Percentiles rank a stretch among this genome's conserved stretches.
Evolutionary conservation across 2,329 filamentous ascomycete species (phyloP).

Genomic region (Aspergillus fijiensis): DNA sequence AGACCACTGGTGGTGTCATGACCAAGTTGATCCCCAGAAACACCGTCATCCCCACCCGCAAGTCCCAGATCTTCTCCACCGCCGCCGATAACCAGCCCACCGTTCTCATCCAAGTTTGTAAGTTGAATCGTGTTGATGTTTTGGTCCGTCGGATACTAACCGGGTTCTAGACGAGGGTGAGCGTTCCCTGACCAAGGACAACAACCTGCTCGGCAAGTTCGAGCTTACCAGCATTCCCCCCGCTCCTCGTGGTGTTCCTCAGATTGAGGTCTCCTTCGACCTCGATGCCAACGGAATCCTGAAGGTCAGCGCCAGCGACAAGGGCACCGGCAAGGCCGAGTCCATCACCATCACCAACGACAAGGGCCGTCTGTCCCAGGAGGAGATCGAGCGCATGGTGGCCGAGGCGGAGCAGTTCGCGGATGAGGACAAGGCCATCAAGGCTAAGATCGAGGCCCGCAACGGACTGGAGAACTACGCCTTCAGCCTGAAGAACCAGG

Average conservation of each 20-base stretch:
- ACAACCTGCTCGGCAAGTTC: slow-evolving; percentile 97
- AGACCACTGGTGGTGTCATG: slow-evolving; percentile 97
- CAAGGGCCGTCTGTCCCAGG: slow-evolving; percentile 92
- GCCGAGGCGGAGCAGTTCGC: slow-evolving; percentile 97
- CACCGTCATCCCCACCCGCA: slow-evolving; percentile 91
- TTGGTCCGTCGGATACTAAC: slow-evolving; percentile 18
- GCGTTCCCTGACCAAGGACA: slow-evolving; percentile 90
- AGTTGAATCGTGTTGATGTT: slow-evolving; percentile 20
- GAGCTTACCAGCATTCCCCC: slow-evolving; percentile 95
- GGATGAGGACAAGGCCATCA: slow-evolving; percentile 98
- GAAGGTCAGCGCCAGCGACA: slow-evolving; percentile 92
- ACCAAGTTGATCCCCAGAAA: slow-evolving; percentile 94
- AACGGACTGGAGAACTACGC: slow-evolving; percentile 99
- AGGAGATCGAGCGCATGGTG: slow-evolving; percentile 99
- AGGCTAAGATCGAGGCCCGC: slow-evolving; percentile 92
- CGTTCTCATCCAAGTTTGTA: slow-evolving; percentile 87
- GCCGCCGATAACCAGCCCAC: slow-evolving; percentile 95
- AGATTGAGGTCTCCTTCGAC: slow-evolving; percentile 98
- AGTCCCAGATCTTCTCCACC: slow-evolving; percentile 97
- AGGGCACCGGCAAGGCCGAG: slow-evolving; percentile 96
- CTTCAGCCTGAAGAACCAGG: slow-evolving; percentile 98
- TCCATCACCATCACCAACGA: slow-evolving; percentile 99
- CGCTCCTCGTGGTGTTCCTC: slow-evolving; percentile 91
- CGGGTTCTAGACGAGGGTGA: slow-evolving; percentile 68
- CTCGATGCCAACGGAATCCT: slow-evolving; percentile 98